Conservation (phyloP, 2,329 filamentous ascomycete genomes). For the Dactylellina sp. region DNA sequence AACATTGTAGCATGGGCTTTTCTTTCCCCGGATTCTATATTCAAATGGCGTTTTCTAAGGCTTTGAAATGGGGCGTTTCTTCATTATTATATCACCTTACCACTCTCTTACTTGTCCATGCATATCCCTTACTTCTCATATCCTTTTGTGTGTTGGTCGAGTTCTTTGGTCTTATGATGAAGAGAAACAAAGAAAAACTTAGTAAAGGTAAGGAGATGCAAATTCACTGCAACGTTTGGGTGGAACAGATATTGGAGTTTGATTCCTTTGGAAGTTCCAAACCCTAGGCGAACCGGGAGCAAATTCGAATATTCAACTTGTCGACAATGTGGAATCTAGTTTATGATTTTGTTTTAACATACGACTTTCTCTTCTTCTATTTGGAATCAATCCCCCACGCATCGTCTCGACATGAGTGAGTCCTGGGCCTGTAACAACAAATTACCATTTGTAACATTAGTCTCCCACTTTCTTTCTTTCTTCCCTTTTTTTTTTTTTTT, state of each 20-base stretch:
- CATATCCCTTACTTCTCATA: too few species aligned
- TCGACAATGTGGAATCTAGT: not conserved
- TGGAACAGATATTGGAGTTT: slow-evolving; percentile 3
- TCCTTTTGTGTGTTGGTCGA: too few species aligned
- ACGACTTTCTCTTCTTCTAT: not conserved
- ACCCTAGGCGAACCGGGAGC: not conserved
- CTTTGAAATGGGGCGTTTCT: slow-evolving; percentile 31
- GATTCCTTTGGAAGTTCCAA: not conserved
- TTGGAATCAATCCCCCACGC: slow-evolving; percentile 14
- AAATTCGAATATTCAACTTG: not conserved
- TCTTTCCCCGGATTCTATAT: slow-evolving; percentile 37
- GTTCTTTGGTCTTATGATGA: not conserved
- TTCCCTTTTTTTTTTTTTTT: not conserved
- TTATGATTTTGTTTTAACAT: not conserved
- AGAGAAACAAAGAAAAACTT: not conserved
- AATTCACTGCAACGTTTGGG: slow-evolving; percentile 1
- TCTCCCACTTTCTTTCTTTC: too few species aligned
- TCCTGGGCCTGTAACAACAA: slow-evolving; percentile 56
- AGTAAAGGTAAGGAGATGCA: slow-evolving; percentile 1
- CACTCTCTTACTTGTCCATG: too few species aligned
- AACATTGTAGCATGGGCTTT: slow-evolving; percentile 21
- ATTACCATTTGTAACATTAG: slow-evolving; percentile 47
- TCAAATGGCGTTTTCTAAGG: slow-evolving; percentile 46
- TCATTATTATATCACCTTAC: not conserved
- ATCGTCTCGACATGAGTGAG: slow-evolving; percentile 29